Evolutionary conservation across 1,284 basidiomycete genomes (phyloP), one percentile per base, ranked within the genome.

Genomic region (Ceratobasidium sp.): DNA sequence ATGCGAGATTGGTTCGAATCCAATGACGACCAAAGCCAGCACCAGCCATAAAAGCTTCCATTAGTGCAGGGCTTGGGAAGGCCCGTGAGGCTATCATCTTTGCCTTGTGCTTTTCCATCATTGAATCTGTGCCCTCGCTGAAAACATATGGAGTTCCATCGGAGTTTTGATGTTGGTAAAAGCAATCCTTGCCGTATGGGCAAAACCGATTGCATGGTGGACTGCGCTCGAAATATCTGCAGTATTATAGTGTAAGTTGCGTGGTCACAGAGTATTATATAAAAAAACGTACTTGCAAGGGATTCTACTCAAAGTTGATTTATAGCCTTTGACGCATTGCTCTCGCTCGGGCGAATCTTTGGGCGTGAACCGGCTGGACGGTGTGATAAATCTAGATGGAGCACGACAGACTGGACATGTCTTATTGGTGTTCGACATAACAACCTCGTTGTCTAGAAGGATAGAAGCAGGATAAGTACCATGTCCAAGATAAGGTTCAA

Each of bases 121-220:
- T 72, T 21, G 54, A 30, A 14, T 75, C 72, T 28, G 59, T 74
- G 23, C 75, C 75, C 6, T 73, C 47, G 9, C 54, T 26, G 55
- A 76, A 76, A 11, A 62, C 38, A 46, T 74, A 49, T 18, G 41
- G 23, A 14, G 55, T 71, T 6, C 75, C 75, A 43, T 74, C 62
- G n/a, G 50, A 47, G 30, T 76, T 71, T 18, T 57, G 73, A 59
- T 77, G 76, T 44, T 74, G 71, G 46, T 75, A 76, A 58, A 76
- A 76, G 47, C 76, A 76, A 35, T 76, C 76, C 23, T 61, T 59
- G n/a, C 75, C 75, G 43, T 76, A 76, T 14, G 75, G 75, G 43
- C 75, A 76, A 32, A 73, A 75, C 2, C 73, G 73, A n/a, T 71
- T 62, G 38, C 54, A 23, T 30, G 71, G 61, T 30, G 72, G 49